Base-by-base conservation (phyloP, 2,329 filamentous ascomycete species). In the Trichoderma koningiopsis region DNA sequence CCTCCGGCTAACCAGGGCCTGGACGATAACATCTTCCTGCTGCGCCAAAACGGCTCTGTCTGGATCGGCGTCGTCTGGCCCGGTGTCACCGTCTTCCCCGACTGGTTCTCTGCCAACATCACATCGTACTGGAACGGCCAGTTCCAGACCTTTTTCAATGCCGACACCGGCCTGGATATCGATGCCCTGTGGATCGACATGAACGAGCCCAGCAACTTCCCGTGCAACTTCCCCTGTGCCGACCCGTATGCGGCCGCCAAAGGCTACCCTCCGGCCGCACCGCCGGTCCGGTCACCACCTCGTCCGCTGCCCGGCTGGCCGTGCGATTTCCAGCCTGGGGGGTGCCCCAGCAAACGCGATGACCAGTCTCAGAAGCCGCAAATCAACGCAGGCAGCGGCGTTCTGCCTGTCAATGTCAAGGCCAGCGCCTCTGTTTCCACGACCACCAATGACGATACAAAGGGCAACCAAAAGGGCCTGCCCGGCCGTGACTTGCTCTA, bases 151-250 rank as follows among this genome's bases (percentile, higher is more conserved):
- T 92, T 92, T 81, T 94, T 94, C 80, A 78, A 85, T 70, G 79
- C 85, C 0, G 82, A 88, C 0, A 84, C 80, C 2, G 92, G 92
- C 35, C 84, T 95, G 19, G 87, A 94, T 72, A 90, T 95, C 60
- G 92, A 95, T 71, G 92, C 87, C 1, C 82, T 95, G 1, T 94
- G 91, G 90, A 92, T 92, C 72, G 91, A 93, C 76, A 89, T 89
- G 87, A 84, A 87, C 83, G 79, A 81, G 72, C 78, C 78, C 2
- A 77, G 76, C 70, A 80, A 77, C 71, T 80, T 80, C 69, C 74
- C 72, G 24, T 76, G 75, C 71, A 71, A 74, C 68, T 74, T 76
- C 58, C 73, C 75, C 14, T 77, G 76, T 73, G 75, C 75, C 53
- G 70, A 76, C 59, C 74, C 73, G 11, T 77, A 74, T 29, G 64